Evolutionary conservation across 805 yeast genomes (phyloP), one percentile per base, ranked within the genome.

Genomic region (Metschnikowia sp.): DNA sequence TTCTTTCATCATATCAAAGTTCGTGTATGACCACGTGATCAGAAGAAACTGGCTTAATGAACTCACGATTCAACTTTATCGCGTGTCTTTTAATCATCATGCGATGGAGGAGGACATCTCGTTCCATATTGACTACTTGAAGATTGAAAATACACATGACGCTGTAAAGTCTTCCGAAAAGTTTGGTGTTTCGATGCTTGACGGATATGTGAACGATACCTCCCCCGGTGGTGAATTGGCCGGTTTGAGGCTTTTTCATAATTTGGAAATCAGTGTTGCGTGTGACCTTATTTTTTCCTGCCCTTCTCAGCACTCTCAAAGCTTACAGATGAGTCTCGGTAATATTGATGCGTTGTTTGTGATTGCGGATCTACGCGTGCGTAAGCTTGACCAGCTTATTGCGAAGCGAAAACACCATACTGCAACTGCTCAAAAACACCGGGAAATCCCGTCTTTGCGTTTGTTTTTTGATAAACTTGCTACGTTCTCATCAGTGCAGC

Each of bases 11-110:
- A 11, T 36, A 7, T 55, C 59, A 1, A 39, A 33, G 7, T 41
- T 45, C 42, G 37, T 39, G 6, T 44, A 45, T 32, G 34, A 28
- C 15, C 18, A 40, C 26, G 19, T 55, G 28, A 39, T 54, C 38
- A 33, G 32, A 19, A 39, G 39, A 10, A 40, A 46, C n/a, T 55
- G 56, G 55, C 41, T 55, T 37, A 55, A 52, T 32, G 50, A 55
- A 32, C 28, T 54, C 18, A 45, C 50, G 8, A 34, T 55, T 2
- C 57, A 54, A 28, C 35, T 54, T 26, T 36, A 43, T 34, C 56
- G 49, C 12, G 42, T 50, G 26, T 47, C 54, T 35, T 30, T 52
- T 31, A 38, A 39, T 39, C 58, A 54, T 36, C 50, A 54, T 32
- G 49, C 44, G 10, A 35, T 52, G 22, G 41, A 44, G 35, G 36